Evolutionary conservation across 495 filamentous ascomycete genomes (phyloP), one percentile per base, ranked within the genome.

Genomic region (Lepraria neglecta): DNA sequence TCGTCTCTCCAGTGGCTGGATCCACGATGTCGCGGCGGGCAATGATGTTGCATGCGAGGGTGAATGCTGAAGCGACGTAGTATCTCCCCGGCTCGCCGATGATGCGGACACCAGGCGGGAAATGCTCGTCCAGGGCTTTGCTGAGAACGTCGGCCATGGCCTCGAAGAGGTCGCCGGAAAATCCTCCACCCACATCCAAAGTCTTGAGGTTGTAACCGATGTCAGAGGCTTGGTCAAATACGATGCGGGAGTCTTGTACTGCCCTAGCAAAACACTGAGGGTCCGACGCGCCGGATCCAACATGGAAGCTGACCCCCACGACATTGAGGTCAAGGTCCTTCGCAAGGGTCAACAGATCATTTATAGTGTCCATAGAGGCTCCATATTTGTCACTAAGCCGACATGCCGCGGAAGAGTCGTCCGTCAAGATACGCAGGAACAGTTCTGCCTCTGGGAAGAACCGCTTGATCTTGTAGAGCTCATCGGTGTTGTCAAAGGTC

Each of bases 401-500:
- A 77, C 94, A 97, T 65, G 96, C 76, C 73, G 89, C 92, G 58
- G 89, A 90, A 19, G 94, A 95, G 70, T 99, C 94, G 72, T 99
- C 94, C 27, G 94, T 97, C 63, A 91, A 75, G 71, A 99, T 97
- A 63, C 94, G 91, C 40, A 99, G 80, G 76, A 88, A 91, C 15
- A 97, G 84, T 75, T 96, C 89, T 40, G 94, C 94, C 27, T 83
- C 85, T 12, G 94, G 95, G 70, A 82, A 96, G 63, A 90, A 81
- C 65, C 88, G 84, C 71, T 95, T 92, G 74, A 95, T 94, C 81
- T 99, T 97, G 82, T 92, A 90, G 40, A 99, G 83, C 78, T 99
- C 95, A 70, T 97, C 94, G 64, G 90, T 84, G 67, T 97, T 97
- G 78, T 99, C 94, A 68, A 97, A 97, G 12, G 94, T 97, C 91